Conservation (phyloP, 345 rosid genomes). For the Brassica rapa region DNA sequence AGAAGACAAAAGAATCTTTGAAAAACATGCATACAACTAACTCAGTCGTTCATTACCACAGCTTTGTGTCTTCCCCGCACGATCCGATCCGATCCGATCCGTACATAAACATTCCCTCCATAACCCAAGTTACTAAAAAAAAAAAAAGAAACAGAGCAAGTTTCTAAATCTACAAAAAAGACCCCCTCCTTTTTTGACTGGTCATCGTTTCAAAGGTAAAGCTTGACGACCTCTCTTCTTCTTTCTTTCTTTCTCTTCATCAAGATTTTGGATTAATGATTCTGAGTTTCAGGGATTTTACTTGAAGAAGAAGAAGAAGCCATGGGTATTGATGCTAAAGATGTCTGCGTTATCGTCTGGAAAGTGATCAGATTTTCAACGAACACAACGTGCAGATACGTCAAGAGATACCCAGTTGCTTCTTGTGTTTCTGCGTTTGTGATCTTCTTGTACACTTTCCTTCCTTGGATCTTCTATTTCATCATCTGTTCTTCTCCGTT, state of each 20-base stretch:
- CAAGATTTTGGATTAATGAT: background rate
- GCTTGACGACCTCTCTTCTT: conserved; percentile 32
- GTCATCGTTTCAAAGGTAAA: conserved; percentile 38
- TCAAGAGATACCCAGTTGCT: conserved; percentile 50
- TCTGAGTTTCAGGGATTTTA: background rate
- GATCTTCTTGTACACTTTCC: conserved; percentile 50
- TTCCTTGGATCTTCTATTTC: conserved; percentile 58
- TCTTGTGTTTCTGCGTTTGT: conserved; percentile 41
- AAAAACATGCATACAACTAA: conserved; percentile 32
- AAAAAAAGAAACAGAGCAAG: background rate
- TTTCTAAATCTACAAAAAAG: conserved; percentile 1
- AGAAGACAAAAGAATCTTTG: background rate
- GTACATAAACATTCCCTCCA: conserved; percentile 25
- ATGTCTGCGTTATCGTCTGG: conserved; percentile 46
- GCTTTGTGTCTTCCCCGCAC: conserved; percentile 38
- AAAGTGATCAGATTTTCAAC: conserved; percentile 46
- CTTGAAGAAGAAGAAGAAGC: background rate
- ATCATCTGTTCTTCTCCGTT: conserved; percentile 56
- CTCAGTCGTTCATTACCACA: conserved; percentile 21
- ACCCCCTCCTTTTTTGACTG: conserved; percentile 29
- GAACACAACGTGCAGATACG: conserved; percentile 34
- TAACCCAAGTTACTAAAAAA: conserved; percentile 18
- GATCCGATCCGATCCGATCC: conserved; percentile 40
- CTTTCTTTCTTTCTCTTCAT: conserved; percentile 2
- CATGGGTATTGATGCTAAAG: conserved; percentile 56